Conservation (phyloP, 768 basidiomycete species). For the Macrolepiota fuliginosa region DNA sequence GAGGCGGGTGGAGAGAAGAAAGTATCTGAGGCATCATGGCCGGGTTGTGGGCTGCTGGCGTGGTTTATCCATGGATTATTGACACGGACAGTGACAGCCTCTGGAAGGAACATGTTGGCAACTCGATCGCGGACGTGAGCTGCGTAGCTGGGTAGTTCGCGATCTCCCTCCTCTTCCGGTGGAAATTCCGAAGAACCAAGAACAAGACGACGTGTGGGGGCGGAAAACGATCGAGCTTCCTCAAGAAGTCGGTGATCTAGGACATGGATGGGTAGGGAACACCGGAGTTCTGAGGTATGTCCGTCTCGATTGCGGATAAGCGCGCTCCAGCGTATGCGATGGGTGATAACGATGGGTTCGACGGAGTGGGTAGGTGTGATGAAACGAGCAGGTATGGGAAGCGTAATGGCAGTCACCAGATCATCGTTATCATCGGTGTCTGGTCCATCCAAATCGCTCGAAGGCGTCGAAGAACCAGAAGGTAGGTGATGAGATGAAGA, state of each 20-base stretch:
- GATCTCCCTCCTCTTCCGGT: conserved; percentile 49
- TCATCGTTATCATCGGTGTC: conserved; percentile 33
- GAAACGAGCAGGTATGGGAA: conserved; percentile 24
- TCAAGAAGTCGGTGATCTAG: conserved; percentile 71
- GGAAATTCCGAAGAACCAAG: conserved; percentile 30
- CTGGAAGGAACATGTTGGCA: conserved; percentile 71
- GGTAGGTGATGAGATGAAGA: neutral
- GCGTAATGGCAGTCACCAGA: conserved; percentile 55
- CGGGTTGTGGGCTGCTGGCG: conserved; percentile 28
- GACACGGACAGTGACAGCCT: conserved; percentile 59
- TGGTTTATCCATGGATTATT: conserved; percentile 58
- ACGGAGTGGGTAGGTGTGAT: conserved; percentile 70
- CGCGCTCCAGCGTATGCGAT: conserved; percentile 81
- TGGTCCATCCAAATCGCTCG: neutral
- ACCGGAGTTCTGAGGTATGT: conserved; percentile 92
- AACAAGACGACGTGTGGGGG: conserved; percentile 74
- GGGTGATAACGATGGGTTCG: conserved; percentile 72
- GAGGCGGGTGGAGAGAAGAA: conserved; percentile 15
- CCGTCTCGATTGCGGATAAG: conserved; percentile 85
- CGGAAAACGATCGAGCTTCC: conserved; percentile 72
- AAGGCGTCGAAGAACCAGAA: neutral
- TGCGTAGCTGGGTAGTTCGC: conserved; percentile 84
- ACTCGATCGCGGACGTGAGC: conserved; percentile 91
- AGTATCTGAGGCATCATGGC: conserved; percentile 1
- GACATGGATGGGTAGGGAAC: conserved; percentile 86